Conservation (phyloP, 805 yeast genomes). For the Crinitomyces ghanaensis region DNA sequence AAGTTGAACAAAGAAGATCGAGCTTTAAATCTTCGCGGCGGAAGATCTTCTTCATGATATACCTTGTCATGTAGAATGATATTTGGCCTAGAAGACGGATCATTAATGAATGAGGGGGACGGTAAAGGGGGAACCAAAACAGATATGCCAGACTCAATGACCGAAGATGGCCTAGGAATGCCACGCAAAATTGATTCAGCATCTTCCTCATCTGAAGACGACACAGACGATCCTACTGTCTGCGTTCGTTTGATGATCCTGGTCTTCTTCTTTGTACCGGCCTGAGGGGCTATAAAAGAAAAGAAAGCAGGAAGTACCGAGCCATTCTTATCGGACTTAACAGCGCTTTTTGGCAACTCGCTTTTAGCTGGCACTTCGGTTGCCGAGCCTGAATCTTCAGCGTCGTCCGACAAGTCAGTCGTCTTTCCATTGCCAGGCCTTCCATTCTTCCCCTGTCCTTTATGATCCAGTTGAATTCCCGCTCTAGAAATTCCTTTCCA, state of each 20-base stretch:
- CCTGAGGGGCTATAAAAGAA: constrained; percentile 23
- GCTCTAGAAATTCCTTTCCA: constrained; percentile 63
- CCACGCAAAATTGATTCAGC: constrained; percentile 12
- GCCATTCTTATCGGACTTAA: no score
- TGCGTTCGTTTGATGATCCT: constrained; percentile 21
- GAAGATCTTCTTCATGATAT: constrained; percentile 55
- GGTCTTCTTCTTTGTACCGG: constrained; percentile 16
- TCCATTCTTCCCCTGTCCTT: constrained; percentile 1
- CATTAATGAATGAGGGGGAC: constrained; percentile 46
- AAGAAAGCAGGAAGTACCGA: constrained; percentile 15
- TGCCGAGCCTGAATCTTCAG: background rate
- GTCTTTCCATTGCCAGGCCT: constrained; percentile 1
- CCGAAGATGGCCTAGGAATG: constrained; percentile 53
- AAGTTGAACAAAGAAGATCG: constrained; percentile 4
- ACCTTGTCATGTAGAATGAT: constrained; percentile 74
- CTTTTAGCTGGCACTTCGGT: background rate
- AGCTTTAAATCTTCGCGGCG: constrained; percentile 34
- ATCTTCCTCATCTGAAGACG: constrained; percentile 11
- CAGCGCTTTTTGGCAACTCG: constrained; percentile 2
- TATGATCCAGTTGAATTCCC: constrained; percentile 24
- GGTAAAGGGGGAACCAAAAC: constrained; percentile 77
- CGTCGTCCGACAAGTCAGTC: constrained; percentile 1
- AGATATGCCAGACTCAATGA: constrained; percentile 66
- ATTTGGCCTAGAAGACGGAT: constrained; percentile 54
- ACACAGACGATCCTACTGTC: constrained; percentile 10